Percentiles rank a stretch among this genome's conserved stretches.
Evolutionary conservation across 2,329 filamentous ascomycete genomes (phyloP).

Genomic region (Exophiala xenobiotica): DNA sequence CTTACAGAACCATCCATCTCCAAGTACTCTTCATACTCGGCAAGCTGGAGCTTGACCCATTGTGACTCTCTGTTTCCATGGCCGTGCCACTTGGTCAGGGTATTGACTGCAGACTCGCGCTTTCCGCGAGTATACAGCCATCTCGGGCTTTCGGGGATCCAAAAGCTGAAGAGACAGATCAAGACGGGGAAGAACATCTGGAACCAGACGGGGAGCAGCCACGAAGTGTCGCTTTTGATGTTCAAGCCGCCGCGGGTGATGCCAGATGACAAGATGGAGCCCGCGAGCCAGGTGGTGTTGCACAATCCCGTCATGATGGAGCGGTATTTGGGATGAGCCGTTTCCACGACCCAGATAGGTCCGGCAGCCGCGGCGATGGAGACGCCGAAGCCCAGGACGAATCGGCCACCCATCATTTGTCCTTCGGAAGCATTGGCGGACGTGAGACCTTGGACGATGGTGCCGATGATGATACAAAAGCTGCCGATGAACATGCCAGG

Average conservation of each 20-base stretch:
- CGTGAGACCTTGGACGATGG: slow-evolving; percentile 49
- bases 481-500: slow-evolving; percentile 58
- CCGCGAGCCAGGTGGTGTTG: slow-evolving; percentile 52
- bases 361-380: slow-evolving; percentile 60
- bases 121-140: slow-evolving; percentile 61
- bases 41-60: slow-evolving; percentile 36
- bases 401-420: slow-evolving; percentile 58
- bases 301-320: slow-evolving; percentile 62
- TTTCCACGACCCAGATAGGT: slow-evolving; percentile 64
- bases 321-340: slow-evolving; percentile 62
- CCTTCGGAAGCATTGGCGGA: slow-evolving; percentile 41
- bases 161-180: slow-evolving; percentile 51
- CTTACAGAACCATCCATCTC: slow-evolving; percentile 34
- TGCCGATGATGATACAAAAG: slow-evolving; percentile 52
- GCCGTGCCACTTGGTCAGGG: slow-evolving; percentile 61
- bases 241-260: slow-evolving; percentile 50
- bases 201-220: slow-evolving; percentile 59
- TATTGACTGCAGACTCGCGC: slow-evolving; percentile 57
- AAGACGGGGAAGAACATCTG: slow-evolving; percentile 50
- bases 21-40: slow-evolving; percentile 38
- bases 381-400: slow-evolving; percentile 59
- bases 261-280: slow-evolving; percentile 55
- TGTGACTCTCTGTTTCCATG: slow-evolving; percentile 42
- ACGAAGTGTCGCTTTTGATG: slow-evolving; percentile 44
- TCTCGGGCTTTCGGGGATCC: slow-evolving; percentile 62